These are phyloP conservation scores for Colletotrichum zoysiae DNA, from an alignment of 2,329 filamentous ascomycete genomes.

Conservation along the genomic window DNA sequence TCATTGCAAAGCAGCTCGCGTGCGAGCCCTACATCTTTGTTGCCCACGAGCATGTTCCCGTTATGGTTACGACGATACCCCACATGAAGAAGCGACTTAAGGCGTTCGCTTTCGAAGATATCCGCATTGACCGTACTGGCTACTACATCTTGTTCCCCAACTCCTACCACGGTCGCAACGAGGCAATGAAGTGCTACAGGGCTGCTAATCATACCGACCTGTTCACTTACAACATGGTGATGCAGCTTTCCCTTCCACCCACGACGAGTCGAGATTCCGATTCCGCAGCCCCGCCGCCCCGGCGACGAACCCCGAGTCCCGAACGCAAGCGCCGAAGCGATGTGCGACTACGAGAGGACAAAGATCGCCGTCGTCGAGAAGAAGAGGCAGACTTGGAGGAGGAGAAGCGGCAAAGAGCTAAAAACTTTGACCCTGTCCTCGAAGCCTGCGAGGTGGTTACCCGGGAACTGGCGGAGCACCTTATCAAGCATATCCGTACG, in stretches of 20 bases:
- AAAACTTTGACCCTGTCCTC: slow-evolving; percentile 88
- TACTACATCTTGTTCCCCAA: slow-evolving; percentile 95
- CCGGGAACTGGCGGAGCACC: slow-evolving; percentile 85
- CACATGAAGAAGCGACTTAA: slow-evolving; percentile 93
- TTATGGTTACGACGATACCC: slow-evolving; percentile 84
- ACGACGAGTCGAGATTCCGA: slow-evolving; percentile 38
- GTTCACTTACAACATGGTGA: slow-evolving; percentile 92
- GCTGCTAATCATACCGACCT: slow-evolving; percentile 84
- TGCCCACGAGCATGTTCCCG: slow-evolving; percentile 86
- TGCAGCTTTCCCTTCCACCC: slow-evolving; percentile 75
- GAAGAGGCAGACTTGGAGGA: slow-evolving; percentile 87
- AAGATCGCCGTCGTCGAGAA: slow-evolving; percentile 74
- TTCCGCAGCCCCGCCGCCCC: slow-evolving; percentile 43
- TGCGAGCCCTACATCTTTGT: slow-evolving; percentile 92
- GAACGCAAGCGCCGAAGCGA: slow-evolving; percentile 55
- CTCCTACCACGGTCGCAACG: slow-evolving; percentile 79
- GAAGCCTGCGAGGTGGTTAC: slow-evolving; percentile 85
- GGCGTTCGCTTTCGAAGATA: slow-evolving; percentile 82
- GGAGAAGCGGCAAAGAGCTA: slow-evolving; percentile 88
- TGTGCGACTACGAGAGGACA: slow-evolving; percentile 72
- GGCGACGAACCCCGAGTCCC: slow-evolving; percentile 53
- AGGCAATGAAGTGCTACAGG: slow-evolving; percentile 84
- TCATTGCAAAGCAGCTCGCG: slow-evolving; percentile 77
- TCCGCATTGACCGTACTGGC: slow-evolving; percentile 85
- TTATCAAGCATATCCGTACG: slow-evolving; percentile 89